Conservation (phyloP, 805 yeast genomes). For the Trichomonascus vanleenenianus region DNA sequence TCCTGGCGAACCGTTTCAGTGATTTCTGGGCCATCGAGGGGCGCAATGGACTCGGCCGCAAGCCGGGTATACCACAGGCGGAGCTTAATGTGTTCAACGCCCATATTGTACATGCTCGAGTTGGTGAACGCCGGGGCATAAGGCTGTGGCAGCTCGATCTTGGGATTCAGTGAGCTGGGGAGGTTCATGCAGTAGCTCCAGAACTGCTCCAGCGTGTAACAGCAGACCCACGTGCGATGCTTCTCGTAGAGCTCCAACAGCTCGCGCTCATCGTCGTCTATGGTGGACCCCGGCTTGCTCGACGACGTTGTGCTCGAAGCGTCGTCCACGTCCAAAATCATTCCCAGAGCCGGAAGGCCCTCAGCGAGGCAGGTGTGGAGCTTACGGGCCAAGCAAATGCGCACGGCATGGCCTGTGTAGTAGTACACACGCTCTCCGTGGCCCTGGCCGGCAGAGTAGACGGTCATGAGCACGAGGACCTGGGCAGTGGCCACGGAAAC, state of each 20-base stretch:
- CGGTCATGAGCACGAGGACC: constrained; percentile 5
- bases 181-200: constrained; percentile 8
- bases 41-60: background rate
- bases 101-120: background rate
- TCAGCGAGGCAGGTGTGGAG: background rate
- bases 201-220: constrained; percentile 7
- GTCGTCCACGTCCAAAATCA: no score
- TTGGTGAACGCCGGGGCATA: constrained; percentile 3
- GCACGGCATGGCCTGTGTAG: constrained; percentile 6
- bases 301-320: no score
- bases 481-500: constrained; percentile 9
- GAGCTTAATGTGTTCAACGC: background rate
- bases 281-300: background rate
- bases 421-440: constrained; percentile 8
- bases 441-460: constrained; percentile 8
- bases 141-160: background rate
- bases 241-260: constrained; percentile 1
- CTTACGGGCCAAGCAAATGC: constrained; percentile 7
- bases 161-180: background rate
- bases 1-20: background rate
- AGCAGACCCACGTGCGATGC: constrained; percentile 8
- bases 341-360: no score
- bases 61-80: background rate
- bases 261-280: background rate
- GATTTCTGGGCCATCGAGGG: background rate